Conservation (phyloP, 768 basidiomycete species). For the Pleurotus citrinopileatus region DNA sequence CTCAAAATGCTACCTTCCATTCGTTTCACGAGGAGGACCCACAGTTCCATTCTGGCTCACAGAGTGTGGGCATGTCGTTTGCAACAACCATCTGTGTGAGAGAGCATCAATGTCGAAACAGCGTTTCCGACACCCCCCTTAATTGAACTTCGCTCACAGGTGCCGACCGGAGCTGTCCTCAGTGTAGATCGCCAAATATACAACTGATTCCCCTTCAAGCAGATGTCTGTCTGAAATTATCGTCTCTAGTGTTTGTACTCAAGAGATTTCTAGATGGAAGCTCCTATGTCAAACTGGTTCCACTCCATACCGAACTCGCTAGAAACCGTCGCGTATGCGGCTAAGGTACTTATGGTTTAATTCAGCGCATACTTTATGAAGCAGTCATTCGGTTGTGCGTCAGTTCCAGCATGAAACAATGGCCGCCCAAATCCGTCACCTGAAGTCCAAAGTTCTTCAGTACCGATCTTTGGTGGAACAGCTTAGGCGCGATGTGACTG, state of each 20-base stretch:
- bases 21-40: conserved; percentile 48
- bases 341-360: conserved; percentile 61
- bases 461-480: conserved; percentile 51
- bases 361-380: neutral
- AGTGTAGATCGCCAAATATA: conserved; percentile 61
- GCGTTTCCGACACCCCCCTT: neutral
- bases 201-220: conserved; percentile 71
- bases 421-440: conserved; percentile 63
- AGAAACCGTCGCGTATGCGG: conserved; percentile 63
- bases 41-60: conserved; percentile 84
- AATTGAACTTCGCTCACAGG: conserved; percentile 33
- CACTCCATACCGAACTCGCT: conserved; percentile 55
- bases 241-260: neutral
- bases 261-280: conserved; percentile 54
- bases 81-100: conserved; percentile 82
- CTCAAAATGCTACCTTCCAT: conserved; percentile 66
- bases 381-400: neutral
- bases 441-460: conserved; percentile 56
- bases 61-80: conserved; percentile 83
- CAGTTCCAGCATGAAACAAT: conserved; percentile 83
- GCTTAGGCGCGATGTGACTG: conserved; percentile 45
- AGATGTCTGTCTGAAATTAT: conserved; percentile 44
- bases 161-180: conserved; percentile 70
- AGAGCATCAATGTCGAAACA: conserved; percentile 4
- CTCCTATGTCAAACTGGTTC: conserved; percentile 85